Percentiles rank a stretch among this genome's conserved stretches.
Evolutionary conservation across 2,329 filamentous ascomycete species (phyloP).

Genomic region (Aspergillus intermedius): DNA sequence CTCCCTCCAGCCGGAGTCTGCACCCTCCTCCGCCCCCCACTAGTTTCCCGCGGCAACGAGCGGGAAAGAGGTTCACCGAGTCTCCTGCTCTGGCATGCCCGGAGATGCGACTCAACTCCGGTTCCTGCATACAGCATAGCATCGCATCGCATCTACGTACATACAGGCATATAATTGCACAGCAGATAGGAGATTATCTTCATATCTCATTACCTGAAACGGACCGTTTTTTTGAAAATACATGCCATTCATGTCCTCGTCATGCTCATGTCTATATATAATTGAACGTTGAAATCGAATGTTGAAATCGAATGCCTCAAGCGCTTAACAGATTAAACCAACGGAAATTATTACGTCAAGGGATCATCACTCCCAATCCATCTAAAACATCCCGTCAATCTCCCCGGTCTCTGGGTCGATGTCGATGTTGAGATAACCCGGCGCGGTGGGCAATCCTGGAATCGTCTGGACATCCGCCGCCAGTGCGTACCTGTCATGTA

Average conservation of each 20-base stretch:
- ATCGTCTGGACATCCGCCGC: conserved; percentile 98
- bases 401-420: conserved; percentile 74
- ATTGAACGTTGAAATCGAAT: conserved; percentile 21
- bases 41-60: conserved; percentile 13
- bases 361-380: not conserved
- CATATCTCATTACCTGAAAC: no score
- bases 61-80: conserved; percentile 5
- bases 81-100: not conserved
- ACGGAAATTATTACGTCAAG: no score
- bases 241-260: conserved; percentile 3
- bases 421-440: conserved; percentile 92
- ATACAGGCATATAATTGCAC: no score
- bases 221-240: no score
- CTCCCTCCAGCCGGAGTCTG: no score
- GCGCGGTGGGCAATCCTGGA: conserved; percentile 87
- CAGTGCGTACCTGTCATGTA: conserved; percentile 64
- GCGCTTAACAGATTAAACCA: not conserved
- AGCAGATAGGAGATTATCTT: no score
- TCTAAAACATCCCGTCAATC: conserved; percentile 81
- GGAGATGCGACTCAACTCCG: no score
- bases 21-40: no score
- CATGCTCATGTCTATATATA: conserved; percentile 8
- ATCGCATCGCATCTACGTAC: no score
- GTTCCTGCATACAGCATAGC: no score
- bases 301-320: conserved; percentile 16